Evolutionary conservation across 345 rosid genomes (phyloP).

Genomic region (Draba incana): DNA sequence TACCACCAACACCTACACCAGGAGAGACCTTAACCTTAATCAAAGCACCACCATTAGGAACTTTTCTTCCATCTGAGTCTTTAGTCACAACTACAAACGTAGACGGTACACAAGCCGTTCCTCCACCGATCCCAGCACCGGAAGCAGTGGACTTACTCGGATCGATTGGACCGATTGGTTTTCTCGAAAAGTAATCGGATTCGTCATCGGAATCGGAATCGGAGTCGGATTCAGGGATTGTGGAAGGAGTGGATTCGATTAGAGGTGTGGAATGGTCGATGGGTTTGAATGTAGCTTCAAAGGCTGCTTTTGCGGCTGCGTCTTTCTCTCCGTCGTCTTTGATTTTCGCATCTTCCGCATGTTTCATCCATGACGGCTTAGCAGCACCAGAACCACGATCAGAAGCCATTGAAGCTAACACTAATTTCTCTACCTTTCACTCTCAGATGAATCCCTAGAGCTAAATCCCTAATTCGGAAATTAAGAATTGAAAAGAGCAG

Average conservation of each 20-base stretch:
- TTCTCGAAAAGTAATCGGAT: slow-evolving; percentile 61
- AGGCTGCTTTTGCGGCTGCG: slow-evolving; percentile 96
- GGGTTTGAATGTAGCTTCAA: slow-evolving; percentile 90
- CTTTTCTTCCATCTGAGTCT: slow-evolving; percentile 90
- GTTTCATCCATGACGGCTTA: slow-evolving; percentile 95
- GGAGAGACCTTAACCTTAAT: slow-evolving; percentile 82
- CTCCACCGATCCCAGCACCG: slow-evolving; percentile 92
- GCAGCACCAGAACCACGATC: slow-evolving; percentile 48
- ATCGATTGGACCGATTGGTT: slow-evolving; percentile 90
- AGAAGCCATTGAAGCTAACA: slow-evolving; percentile 48
- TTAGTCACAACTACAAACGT: slow-evolving; percentile 79
- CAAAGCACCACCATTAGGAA: slow-evolving; percentile 71
- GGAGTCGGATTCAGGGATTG: slow-evolving; percentile 53
- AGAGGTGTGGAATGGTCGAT: slow-evolving; percentile 51
- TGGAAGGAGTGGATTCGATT: slow-evolving; percentile 51
- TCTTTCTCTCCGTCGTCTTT: slow-evolving; percentile 89
- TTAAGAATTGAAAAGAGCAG: neutral
- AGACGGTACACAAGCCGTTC: slow-evolving; percentile 87
- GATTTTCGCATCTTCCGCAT: slow-evolving; percentile 92
- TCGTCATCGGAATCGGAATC: slow-evolving; percentile 88
- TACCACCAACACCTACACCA: slow-evolving; percentile 93
- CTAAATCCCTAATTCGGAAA: slow-evolving; percentile 3
- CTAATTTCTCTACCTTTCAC: slow-evolving; percentile 2
- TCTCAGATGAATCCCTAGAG: neutral
- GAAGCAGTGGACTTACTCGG: slow-evolving; percentile 86